phyloP scores from a whole-genome alignment of 192 early-diverging fungal genomes.

The Chytriomyces confervae region DNA sequence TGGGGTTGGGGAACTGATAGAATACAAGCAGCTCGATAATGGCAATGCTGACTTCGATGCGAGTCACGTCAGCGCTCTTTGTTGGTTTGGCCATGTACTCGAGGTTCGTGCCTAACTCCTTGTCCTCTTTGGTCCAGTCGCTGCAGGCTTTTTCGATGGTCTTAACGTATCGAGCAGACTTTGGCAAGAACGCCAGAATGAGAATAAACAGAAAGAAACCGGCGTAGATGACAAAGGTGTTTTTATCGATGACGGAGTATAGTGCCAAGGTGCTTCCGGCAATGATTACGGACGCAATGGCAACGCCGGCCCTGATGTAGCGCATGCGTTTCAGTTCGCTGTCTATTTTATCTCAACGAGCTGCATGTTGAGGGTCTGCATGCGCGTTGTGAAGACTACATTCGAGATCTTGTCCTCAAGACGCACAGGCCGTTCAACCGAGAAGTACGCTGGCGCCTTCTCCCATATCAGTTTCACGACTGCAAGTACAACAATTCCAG shows the following conservation, averaged over 20 bases:
- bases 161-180: background rate
- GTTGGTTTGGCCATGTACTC: background rate
- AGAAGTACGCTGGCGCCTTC: background rate
- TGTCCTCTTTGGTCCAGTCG: conserved; percentile 9
- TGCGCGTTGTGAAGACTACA: conserved; percentile 9
- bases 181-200: background rate
- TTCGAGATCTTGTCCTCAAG: conserved; percentile 14
- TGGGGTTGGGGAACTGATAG: background rate
- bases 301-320: background rate
- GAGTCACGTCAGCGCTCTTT: background rate
- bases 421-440: background rate
- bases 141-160: background rate
- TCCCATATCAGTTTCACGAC: background rate
- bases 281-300: background rate
- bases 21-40: background rate
- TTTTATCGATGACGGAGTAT: background rate
- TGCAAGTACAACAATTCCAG: background rate
- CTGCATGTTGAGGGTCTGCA: background rate
- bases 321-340: background rate
- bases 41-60: background rate
- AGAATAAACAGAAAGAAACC: background rate
- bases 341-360: background rate
- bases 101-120: background rate
- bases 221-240: background rate
- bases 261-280: too few species aligned